Percentiles rank a stretch among this genome's conserved stretches.
Conservation (phyloP, 2,329 filamentous ascomycete species). For the Cercospora sp. region DNA sequence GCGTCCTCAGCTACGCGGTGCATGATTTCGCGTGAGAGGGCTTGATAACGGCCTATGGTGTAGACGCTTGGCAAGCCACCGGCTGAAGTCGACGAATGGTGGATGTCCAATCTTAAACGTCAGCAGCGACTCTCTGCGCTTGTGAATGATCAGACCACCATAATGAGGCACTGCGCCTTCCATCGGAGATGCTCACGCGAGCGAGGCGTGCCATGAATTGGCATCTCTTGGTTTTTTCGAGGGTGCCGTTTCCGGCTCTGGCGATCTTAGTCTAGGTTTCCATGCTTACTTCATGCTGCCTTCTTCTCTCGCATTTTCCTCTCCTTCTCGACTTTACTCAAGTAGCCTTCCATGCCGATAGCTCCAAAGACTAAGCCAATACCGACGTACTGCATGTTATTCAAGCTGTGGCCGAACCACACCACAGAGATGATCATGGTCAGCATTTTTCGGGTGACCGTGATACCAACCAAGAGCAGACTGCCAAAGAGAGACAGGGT, state of each 20-base stretch:
- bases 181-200: background rate
- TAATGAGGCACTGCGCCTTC: background rate
- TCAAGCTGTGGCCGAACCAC: conserved; percentile 87
- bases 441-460: conserved; percentile 97
- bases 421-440: conserved; percentile 97
- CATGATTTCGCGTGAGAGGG: background rate
- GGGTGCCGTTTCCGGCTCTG: background rate
- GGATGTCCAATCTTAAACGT: background rate
- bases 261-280: background rate
- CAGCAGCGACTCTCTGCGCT: background rate
- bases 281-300: conserved; percentile 11
- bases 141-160: background rate
- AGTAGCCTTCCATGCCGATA: conserved; percentile 83
- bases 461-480: conserved; percentile 90
- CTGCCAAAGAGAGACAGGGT: conserved; percentile 90
- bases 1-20: background rate
- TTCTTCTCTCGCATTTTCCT: conserved; percentile 69
- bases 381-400: conserved; percentile 88
- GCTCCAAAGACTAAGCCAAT: conserved; percentile 92
- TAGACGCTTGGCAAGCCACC: background rate
- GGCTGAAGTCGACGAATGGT: background rate
- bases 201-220: background rate
- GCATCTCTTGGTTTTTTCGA: background rate
- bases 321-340: conserved; percentile 79
- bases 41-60: background rate